phyloP scores from a whole-genome alignment of 2,329 filamentous ascomycete genomes.

The Cadophora malorum region DNA sequence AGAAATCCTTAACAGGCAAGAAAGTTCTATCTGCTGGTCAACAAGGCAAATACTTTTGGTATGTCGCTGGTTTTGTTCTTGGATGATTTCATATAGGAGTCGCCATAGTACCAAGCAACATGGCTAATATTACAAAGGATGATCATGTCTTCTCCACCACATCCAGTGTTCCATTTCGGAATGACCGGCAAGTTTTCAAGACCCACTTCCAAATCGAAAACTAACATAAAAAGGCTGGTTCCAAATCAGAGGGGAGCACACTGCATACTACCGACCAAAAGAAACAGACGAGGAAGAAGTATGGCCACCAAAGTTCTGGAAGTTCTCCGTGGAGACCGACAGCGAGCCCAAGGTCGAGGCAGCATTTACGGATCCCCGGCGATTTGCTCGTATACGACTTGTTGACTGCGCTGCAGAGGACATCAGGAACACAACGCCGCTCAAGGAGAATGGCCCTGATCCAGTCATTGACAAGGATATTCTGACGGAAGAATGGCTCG shows the following conservation, averaged over 20 bases:
- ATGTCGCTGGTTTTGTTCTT: constrained; percentile 16
- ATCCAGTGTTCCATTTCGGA: constrained; percentile 88
- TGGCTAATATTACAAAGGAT: constrained; percentile 52
- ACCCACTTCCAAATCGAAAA: background rate
- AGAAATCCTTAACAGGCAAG: constrained; percentile 75
- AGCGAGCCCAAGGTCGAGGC: constrained; percentile 61
- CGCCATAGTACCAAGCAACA: background rate
- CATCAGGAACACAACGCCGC: constrained; percentile 77
- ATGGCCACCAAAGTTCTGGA: constrained; percentile 92
- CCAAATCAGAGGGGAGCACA: constrained; percentile 80
- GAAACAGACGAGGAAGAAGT: constrained; percentile 57
- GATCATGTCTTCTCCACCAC: constrained; percentile 77
- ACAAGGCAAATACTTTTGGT: constrained; percentile 98
- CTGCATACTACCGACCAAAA: constrained; percentile 79
- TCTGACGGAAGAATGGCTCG: constrained; percentile 79
- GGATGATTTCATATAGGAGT: background rate
- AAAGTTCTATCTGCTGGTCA: constrained; percentile 74
- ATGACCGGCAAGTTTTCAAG: constrained; percentile 59
- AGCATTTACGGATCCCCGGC: constrained; percentile 84
- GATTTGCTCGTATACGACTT: constrained; percentile 80
- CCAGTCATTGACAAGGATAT: constrained; percentile 81
- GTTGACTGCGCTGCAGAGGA: constrained; percentile 79
- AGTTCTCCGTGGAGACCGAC: constrained; percentile 76
- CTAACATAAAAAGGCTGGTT: constrained; percentile 68
- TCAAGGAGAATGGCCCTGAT: constrained; percentile 93